Evolutionary conservation across 495 filamentous ascomycete genomes (phyloP).

Genomic region (Tuber aestivum): DNA sequence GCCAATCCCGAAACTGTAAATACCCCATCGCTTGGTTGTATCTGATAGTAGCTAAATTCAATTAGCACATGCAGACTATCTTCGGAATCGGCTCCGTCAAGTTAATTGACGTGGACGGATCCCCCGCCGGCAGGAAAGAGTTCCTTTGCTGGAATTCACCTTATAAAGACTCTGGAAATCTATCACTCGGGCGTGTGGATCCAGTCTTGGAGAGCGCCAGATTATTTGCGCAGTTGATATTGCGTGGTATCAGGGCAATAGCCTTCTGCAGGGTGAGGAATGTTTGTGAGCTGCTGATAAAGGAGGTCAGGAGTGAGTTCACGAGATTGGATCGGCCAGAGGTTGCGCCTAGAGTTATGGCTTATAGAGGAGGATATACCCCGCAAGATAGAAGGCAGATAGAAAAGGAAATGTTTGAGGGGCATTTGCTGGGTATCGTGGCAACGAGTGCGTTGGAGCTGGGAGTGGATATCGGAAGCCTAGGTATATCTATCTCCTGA

Average conservation of each 20-base stretch:
- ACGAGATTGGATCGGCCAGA: constrained; percentile 64
- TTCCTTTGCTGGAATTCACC: constrained; percentile 98
- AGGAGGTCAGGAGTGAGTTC: constrained; percentile 72
- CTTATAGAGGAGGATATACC: constrained; percentile 92
- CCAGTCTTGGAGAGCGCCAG: constrained; percentile 76
- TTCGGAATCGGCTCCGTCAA: constrained; percentile 79
- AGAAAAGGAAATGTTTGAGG: constrained; percentile 95
- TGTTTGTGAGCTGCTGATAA: constrained; percentile 78
- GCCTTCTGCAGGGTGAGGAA: constrained; percentile 84
- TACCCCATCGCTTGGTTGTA: neutral
- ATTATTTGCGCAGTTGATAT: constrained; percentile 81
- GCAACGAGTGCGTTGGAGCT: constrained; percentile 90
- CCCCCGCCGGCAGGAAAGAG: constrained; percentile 87
- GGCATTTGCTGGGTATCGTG: constrained; percentile 85
- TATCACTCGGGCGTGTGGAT: constrained; percentile 76
- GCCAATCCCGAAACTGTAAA: constrained; percentile 66
- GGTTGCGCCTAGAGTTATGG: constrained; percentile 76
- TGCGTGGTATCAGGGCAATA: constrained; percentile 87
- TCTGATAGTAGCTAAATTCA: constrained; percentile 6
- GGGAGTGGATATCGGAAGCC: constrained; percentile 88
- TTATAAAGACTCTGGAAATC: constrained; percentile 82
- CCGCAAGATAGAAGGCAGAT: constrained; percentile 86
- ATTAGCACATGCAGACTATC: constrained; percentile 79
- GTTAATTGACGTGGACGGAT: constrained; percentile 84
- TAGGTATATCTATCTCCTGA: constrained; percentile 43